phyloP scores from a whole-genome alignment of 164 flowering plant genomes.

The Sedum album region DNA sequence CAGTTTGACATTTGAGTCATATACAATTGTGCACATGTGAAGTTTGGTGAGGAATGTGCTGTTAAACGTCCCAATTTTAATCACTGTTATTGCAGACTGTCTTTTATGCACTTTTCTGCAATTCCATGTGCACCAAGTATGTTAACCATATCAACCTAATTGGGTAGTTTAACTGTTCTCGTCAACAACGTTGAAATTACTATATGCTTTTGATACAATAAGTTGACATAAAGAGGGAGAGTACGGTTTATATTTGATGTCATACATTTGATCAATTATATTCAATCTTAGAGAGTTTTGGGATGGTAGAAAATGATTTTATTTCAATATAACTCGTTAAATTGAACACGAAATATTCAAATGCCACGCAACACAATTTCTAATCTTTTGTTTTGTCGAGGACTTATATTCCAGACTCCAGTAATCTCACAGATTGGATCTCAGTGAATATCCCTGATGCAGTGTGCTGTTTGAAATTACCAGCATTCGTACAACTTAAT shows the following conservation, averaged over 20 bases:
- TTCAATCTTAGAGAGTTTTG: background rate
- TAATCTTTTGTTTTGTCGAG: background rate
- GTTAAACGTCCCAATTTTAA: too few species aligned
- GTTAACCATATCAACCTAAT: background rate
- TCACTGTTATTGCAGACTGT: too few species aligned
- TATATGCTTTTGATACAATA: background rate
- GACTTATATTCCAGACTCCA: background rate
- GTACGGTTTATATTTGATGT: background rate
- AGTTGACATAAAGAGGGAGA: too few species aligned
- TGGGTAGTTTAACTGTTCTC: background rate
- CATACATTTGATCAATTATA: background rate
- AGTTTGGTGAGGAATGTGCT: too few species aligned
- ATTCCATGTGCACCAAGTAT: background rate
- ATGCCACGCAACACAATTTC: background rate
- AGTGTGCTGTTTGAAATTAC: slow-evolving; percentile 12
- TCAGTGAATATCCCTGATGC: background rate
- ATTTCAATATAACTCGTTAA: background rate
- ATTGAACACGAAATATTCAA: background rate
- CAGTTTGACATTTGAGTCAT: too few species aligned
- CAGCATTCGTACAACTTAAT: slow-evolving; percentile 74
- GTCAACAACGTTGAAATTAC: background rate
- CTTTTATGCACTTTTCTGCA: background rate
- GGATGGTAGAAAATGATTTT: too few species aligned
- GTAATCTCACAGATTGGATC: background rate
- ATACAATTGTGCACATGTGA: too few species aligned